phyloP scores from a whole-genome alignment of 129 eudicot species.

The Heracleum sosnowskyi region DNA sequence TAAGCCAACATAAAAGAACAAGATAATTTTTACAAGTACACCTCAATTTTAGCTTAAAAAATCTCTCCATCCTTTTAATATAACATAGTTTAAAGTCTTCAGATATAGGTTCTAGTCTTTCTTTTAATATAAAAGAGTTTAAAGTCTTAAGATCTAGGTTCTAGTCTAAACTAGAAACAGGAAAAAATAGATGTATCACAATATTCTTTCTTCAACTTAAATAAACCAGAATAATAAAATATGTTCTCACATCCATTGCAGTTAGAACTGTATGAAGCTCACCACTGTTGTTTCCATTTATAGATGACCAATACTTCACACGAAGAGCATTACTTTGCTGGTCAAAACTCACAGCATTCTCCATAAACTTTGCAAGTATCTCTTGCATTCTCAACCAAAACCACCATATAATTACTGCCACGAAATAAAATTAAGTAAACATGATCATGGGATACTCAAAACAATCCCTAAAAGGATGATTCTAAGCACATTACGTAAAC shows the following conservation, averaged over 20 bases:
- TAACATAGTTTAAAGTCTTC: background rate
- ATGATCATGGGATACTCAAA: background rate
- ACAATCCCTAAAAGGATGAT: background rate
- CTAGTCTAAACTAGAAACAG: too few relatives aligned
- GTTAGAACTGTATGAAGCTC: conserved; percentile 65
- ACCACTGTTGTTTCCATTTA: conserved; percentile 34
- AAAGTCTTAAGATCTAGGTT: background rate
- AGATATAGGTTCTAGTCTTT: background rate
- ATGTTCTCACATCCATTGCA: conserved; percentile 84
- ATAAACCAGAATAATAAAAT: conserved; percentile 14
- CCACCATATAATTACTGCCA: conserved; percentile 13
- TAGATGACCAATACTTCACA: conserved; percentile 30
- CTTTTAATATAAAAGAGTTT: background rate
- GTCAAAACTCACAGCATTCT: conserved; percentile 70
- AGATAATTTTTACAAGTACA: background rate
- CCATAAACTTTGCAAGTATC: conserved; percentile 57
- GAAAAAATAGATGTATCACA: too few relatives aligned
- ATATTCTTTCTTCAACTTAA: background rate
- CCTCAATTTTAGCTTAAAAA: background rate
- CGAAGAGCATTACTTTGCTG: conserved; percentile 30
- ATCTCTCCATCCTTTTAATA: background rate
- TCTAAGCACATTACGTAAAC: background rate
- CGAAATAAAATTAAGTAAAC: background rate
- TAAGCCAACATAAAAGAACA: background rate
- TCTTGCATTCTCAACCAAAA: conserved; percentile 51